Base-by-base conservation (phyloP, 192 early-diverging fungal genomes). In the Chytriomyces hyalinus region DNA sequence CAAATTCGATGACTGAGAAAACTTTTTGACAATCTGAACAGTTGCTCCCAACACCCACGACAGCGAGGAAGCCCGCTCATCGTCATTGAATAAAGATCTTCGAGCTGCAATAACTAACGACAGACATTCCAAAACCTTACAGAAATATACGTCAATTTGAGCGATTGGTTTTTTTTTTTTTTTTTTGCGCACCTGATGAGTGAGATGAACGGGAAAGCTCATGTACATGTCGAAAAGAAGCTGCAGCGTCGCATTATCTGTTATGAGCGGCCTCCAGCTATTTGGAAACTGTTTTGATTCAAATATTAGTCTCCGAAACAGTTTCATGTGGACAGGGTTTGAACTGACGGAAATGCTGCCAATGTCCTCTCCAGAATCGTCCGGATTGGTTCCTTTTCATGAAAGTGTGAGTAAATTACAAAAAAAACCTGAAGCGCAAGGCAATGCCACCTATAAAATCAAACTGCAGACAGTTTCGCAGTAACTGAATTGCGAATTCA, bases 401-500 rank as follows among this genome's bases (percentile, higher is more conserved):
- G n/a, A n/a, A n/a, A n/a, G n/a, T n/a, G n/a, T n/a, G n/a, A n/a
- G n/a, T n/a, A n/a, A n/a, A n/a, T n/a, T n/a, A n/a, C n/a, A n/a
- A n/a, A n/a, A n/a, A n/a, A n/a, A n/a, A n/a, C n/a, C n/a, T n/a
- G n/a, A n/a, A n/a, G n/a, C n/a, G n/a, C n/a, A n/a, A n/a, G n/a
- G n/a, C n/a, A n/a, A n/a, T n/a, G n/a, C n/a, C n/a, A 45, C 93
- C 93, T 47, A 93, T 92, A 75, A 95, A 95, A 78, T 95, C 94
- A 85, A 93, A 95, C 0, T 83, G 81, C 61, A 95, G 75, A 73
- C 94, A 95, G 47, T 87, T 89, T 44, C 85, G 71, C 49, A 94
- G 81, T 49, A 94, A 82, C 70, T 80, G 75, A 75, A 94, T 78
- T 36, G 85, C 80, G 78, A 82, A 80, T 64, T 90, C 85, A 13